Percentiles rank a stretch among this genome's conserved stretches.
Evolutionary conservation across 2,329 filamentous ascomycete genomes (phyloP).

Genomic region (Fusarium napiforme): DNA sequence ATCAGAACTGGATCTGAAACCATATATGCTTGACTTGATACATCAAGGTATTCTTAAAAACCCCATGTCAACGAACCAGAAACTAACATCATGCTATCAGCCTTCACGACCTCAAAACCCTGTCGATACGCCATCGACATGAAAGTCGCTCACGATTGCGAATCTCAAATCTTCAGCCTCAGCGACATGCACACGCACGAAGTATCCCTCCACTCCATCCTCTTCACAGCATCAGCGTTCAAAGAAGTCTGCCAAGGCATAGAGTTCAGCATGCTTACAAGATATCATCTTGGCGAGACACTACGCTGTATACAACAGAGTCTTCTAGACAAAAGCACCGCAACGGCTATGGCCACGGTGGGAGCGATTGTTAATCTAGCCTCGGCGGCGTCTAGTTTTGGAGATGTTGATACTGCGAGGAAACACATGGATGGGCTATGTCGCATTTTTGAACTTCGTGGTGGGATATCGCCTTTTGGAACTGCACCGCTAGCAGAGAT

Average conservation of each 20-base stretch:
- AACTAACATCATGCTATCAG: not conserved
- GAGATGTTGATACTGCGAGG: not conserved
- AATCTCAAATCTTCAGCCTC: not conserved
- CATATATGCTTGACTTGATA: not conserved
- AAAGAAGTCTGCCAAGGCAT: not conserved
- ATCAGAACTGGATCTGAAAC: not conserved
- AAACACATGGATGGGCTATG: not conserved
- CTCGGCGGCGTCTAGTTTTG: not conserved
- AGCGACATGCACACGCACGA: not conserved
- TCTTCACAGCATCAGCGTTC: not conserved
- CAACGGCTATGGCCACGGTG: not conserved
- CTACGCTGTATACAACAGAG: not conserved
- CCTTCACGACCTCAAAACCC: not conserved
- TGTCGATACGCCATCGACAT: not conserved
- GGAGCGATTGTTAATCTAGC: not conserved
- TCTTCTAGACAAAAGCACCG: fast-evolving
- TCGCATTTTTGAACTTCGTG: not conserved
- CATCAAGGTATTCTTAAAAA: not conserved
- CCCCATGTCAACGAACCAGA: fast-evolving
- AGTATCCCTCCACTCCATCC: not conserved
- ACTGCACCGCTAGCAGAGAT: not conserved
- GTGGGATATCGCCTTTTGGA: not conserved
- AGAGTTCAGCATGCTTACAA: not conserved
- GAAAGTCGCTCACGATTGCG: not conserved
- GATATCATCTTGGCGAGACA: not conserved